These are phyloP conservation scores for Daldinia decipiens DNA, from an alignment of 495 filamentous ascomycete species.

Conservation along the genomic window DNA sequence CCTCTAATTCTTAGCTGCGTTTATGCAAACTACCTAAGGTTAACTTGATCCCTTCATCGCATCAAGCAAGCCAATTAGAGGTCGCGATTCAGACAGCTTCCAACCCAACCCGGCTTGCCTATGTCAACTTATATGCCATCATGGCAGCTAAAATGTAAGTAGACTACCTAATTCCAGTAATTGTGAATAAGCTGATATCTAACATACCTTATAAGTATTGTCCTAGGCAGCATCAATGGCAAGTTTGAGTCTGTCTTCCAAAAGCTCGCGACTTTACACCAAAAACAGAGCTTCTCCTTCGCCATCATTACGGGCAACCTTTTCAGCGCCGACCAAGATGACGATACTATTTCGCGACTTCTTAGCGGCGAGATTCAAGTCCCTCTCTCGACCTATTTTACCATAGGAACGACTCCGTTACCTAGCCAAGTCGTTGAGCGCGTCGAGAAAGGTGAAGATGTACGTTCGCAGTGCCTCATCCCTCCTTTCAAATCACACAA, in stretches of 20 bases:
- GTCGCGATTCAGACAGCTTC: conserved; percentile 14
- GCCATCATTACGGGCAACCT: conserved; percentile 86
- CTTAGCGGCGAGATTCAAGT: conserved; percentile 75
- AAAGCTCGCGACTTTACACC: conserved; percentile 80
- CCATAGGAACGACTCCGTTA: conserved; percentile 72
- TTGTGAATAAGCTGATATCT: conserved; percentile 32
- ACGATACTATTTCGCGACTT: conserved; percentile 69
- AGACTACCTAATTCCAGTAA: not conserved
- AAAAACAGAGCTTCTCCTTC: conserved; percentile 86
- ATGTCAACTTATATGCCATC: conserved; percentile 16
- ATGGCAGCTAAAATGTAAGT: conserved; percentile 81
- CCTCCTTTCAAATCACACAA: not conserved
- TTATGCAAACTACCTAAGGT: not conserved
- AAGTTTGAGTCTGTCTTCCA: conserved; percentile 75
- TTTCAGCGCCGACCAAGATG: conserved; percentile 68
- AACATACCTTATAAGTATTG: conserved; percentile 70
- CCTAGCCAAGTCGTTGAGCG: conserved; percentile 74
- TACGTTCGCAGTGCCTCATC: conserved; percentile 27
- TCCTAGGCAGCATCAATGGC: conserved; percentile 82
- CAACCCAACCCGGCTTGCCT: conserved; percentile 3
- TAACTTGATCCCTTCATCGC: conserved; percentile 1
- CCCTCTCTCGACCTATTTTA: conserved; percentile 88
- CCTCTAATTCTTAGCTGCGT: not conserved
- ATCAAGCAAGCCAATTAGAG: conserved; percentile 12
- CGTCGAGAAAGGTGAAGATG: conserved; percentile 76